A percentile compares a stretch with the other conserved stretches of the same genome.
These are phyloP conservation scores for Cladosporium halotolerans DNA, from an alignment of 2,329 filamentous ascomycete genomes.

Conservation along the genomic window DNA sequence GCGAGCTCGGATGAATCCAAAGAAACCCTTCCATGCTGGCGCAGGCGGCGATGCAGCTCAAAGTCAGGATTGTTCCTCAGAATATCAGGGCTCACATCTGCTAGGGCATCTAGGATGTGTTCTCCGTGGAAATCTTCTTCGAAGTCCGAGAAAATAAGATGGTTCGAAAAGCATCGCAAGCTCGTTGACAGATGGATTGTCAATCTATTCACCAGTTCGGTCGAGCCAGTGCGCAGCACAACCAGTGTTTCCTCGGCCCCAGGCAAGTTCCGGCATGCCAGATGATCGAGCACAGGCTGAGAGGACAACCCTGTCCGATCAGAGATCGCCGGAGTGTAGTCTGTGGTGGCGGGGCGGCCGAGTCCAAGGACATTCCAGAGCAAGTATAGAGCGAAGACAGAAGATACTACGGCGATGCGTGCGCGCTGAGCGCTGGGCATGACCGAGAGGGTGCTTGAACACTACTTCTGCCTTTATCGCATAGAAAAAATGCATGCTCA, in stretches of 20 bases:
- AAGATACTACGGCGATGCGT: too few species aligned
- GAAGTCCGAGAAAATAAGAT: constrained; percentile 54
- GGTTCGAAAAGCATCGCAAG: constrained; percentile 49
- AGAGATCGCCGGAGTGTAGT: too few species aligned
- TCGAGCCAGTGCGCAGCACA: constrained; percentile 55
- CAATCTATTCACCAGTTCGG: constrained; percentile 50
- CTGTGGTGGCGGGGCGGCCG: too few species aligned
- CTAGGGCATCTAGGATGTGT: constrained; percentile 32
- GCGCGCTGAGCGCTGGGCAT: too few species aligned
- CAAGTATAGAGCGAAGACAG: too few species aligned
- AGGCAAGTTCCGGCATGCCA: neutral
- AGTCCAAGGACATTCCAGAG: too few species aligned
- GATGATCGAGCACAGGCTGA: too few species aligned
- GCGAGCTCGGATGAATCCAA: constrained; percentile 25
- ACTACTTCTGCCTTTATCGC: too few species aligned
- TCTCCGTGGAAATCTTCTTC: constrained; percentile 45
- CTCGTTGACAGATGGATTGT: constrained; percentile 50
- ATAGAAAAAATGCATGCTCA: too few species aligned
- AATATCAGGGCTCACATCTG: constrained; percentile 24
- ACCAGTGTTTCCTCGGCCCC: constrained; percentile 48
- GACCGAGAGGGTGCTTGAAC: too few species aligned
- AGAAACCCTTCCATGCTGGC: constrained; percentile 25
- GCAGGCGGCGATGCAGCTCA: constrained; percentile 31
- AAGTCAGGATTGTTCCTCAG: constrained; percentile 29
- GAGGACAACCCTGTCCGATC: too few species aligned